These are phyloP conservation scores for Hypholoma sublateritium DNA, from an alignment of 768 basidiomycete genomes.

Conservation along the genomic window DNA sequence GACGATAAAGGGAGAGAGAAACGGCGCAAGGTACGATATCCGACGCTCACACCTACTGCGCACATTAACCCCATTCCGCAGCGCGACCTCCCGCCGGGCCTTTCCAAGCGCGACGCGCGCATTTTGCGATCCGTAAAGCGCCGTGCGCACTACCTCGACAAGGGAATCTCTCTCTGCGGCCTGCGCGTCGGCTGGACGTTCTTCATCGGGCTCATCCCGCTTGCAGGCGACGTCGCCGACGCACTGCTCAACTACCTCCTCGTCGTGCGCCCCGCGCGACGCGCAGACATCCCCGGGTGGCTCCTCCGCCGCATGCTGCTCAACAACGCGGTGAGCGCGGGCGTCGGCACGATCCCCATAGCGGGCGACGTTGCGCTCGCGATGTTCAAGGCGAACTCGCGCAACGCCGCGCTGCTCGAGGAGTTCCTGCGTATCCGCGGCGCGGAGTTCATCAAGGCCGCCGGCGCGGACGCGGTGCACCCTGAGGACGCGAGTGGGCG, in stretches of 20 bases:
- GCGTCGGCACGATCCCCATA: slow-evolving; percentile 65
- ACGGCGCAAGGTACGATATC: slow-evolving; percentile 50
- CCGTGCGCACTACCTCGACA: slow-evolving; percentile 85
- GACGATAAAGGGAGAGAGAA: slow-evolving; percentile 56
- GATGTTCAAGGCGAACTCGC: slow-evolving; percentile 82
- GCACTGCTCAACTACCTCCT: slow-evolving; percentile 70
- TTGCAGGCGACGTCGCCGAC: slow-evolving; percentile 67
- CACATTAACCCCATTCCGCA: slow-evolving; percentile 21
- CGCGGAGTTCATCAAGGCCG: slow-evolving; percentile 61
- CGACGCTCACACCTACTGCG: background rate
- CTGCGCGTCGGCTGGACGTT: slow-evolving; percentile 87
- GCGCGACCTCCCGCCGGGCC: slow-evolving; percentile 73
- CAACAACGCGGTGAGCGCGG: slow-evolving; percentile 71
- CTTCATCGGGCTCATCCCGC: slow-evolving; percentile 72
- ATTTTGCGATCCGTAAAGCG: slow-evolving; percentile 74
- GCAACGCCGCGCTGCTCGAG: slow-evolving; percentile 85
- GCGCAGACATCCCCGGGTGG: slow-evolving; percentile 70
- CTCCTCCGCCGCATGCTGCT: slow-evolving; percentile 72
- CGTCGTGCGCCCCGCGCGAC: slow-evolving; percentile 70
- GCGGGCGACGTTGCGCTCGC: slow-evolving; percentile 78
- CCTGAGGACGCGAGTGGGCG: slow-evolving; percentile 11
- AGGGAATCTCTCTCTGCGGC: slow-evolving; percentile 78
- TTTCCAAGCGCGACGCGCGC: slow-evolving; percentile 72
- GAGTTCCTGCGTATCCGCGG: slow-evolving; percentile 81
- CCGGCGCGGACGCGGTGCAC: slow-evolving; percentile 25